phyloP scores from a whole-genome alignment of 2,329 filamentous ascomycete species.

The Phyllachora maydis region DNA sequence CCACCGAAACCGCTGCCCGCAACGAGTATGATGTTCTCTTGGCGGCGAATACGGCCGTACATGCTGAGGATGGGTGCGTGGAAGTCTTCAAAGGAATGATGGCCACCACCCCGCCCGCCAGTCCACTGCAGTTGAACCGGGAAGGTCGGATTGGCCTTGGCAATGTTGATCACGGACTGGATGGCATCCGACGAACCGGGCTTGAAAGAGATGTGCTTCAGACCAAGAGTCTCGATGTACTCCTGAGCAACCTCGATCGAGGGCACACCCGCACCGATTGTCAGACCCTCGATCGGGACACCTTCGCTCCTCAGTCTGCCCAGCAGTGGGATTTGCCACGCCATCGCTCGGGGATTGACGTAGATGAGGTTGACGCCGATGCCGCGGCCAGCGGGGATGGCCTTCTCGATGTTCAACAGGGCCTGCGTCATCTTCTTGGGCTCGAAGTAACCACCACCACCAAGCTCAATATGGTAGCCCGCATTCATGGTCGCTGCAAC shows the following conservation, averaged over 20 bases:
- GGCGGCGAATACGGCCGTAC: slow-evolving; percentile 73
- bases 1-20: slow-evolving; percentile 86
- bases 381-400: slow-evolving; percentile 66
- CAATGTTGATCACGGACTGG: slow-evolving; percentile 77
- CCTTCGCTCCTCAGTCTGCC: slow-evolving; percentile 64
- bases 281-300: slow-evolving; percentile 77
- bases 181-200: slow-evolving; percentile 78
- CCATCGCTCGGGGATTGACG: slow-evolving; percentile 74
- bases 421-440: slow-evolving; percentile 67
- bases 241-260: slow-evolving; percentile 85
- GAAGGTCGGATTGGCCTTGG: slow-evolving; percentile 82
- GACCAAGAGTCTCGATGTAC: slow-evolving; percentile 78
- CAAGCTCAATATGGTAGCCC: slow-evolving; percentile 84
- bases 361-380: slow-evolving; percentile 86
- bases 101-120: slow-evolving; percentile 78
- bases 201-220: slow-evolving; percentile 92
- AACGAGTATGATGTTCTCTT: slow-evolving; percentile 71
- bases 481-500: slow-evolving; percentile 85
- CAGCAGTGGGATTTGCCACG: slow-evolving; percentile 77
- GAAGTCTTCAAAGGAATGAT: slow-evolving; percentile 92
- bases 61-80: slow-evolving; percentile 80
- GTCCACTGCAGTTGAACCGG: slow-evolving; percentile 93
- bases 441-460: slow-evolving; percentile 76
- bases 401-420: slow-evolving; percentile 64
- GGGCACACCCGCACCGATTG: slow-evolving; percentile 82